These are phyloP conservation scores for Cryphonectria japonica DNA, from an alignment of 2,329 filamentous ascomycete species.

Conservation along the genomic window DNA sequence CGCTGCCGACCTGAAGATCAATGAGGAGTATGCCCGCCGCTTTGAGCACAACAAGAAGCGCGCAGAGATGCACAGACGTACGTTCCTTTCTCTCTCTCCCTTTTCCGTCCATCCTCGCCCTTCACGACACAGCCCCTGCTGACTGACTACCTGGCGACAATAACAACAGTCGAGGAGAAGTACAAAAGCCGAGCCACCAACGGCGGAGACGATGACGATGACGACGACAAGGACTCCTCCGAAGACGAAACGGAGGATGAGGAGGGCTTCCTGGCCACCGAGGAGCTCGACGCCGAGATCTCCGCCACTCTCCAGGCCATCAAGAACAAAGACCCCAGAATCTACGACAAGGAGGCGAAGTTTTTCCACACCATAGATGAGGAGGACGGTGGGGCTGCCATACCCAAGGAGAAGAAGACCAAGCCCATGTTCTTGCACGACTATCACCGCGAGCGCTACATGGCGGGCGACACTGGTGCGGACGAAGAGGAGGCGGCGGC, in stretches of 20 bases:
- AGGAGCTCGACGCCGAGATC: slow-evolving; percentile 84
- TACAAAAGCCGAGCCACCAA: slow-evolving; percentile 51
- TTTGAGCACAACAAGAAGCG: slow-evolving; percentile 98
- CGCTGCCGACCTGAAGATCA: slow-evolving; percentile 71
- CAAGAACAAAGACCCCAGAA: slow-evolving; percentile 83
- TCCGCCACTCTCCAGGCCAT: slow-evolving; percentile 86
- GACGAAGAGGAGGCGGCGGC: slow-evolving; percentile 54
- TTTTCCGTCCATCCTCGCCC: neutral
- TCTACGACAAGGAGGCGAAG: slow-evolving; percentile 79
- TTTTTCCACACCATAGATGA: slow-evolving; percentile 75
- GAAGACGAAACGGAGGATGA: slow-evolving; percentile 87
- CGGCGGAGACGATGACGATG: slow-evolving; percentile 52
- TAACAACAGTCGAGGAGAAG: slow-evolving; percentile 80
- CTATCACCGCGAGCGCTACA: slow-evolving; percentile 89
- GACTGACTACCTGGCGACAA: slow-evolving; percentile 6
- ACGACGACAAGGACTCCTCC: slow-evolving; percentile 67
- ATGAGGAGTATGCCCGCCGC: slow-evolving; percentile 83
- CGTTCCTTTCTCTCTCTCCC: slow-evolving; percentile 35
- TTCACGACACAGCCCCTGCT: neutral
- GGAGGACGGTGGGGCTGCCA: slow-evolving; percentile 36
- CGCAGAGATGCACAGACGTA: slow-evolving; percentile 77
- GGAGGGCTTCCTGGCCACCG: slow-evolving; percentile 82
- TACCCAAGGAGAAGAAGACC: slow-evolving; percentile 63
- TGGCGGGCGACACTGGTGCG: slow-evolving; percentile 69
- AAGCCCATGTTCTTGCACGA: slow-evolving; percentile 86